Base-by-base conservation (phyloP, 1,139 yeast species). In the Taphrina sp. region DNA sequence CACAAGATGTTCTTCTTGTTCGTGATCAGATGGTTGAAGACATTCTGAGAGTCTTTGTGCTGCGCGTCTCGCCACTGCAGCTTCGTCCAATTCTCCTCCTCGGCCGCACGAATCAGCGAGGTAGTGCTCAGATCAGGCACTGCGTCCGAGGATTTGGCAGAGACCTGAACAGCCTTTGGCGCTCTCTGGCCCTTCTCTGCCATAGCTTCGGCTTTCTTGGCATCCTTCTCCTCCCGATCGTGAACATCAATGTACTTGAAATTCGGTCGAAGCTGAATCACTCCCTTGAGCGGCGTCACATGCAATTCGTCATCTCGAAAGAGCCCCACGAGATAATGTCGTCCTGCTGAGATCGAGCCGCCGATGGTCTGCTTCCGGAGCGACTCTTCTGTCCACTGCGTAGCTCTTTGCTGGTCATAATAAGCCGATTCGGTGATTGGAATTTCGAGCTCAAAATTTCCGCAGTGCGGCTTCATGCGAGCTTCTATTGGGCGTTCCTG, bases 211-310 rank as follows among this genome's bases (percentile, higher is more conserved):
- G 56, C 35, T 45, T 23, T 34, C 31, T 52, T 52, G 14, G 42
- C 26, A 8, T 42, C 56, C 29, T 35, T 42, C 14, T 34, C 49
- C 14, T 34, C 49, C 23, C 20, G 31, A 31, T 52, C 56, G 10
- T 22, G 56, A 53, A 68, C 79, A 65, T 85, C 63, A 53, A 89
- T 80, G 66, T 89, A 86, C 61, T 77, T 78, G 71, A 92, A 88
- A 60, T 79, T 78, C 1, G 97, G 94, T 64, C 96, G 76, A 61
- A 92, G 69, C 69, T 90, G 97, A 0, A 85, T 80, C 0, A 86
- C 79, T 22, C 82, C 76, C 49, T 80, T 78, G 1, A 89, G 74
- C 0, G 94, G 88, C 1, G 80, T 70, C 60, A 90, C 69, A 49
- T 85, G 82, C 14, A 89, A 67, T 62, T 77, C 80, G 5, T 73